These are phyloP conservation scores for Podospora fimiseda DNA, from an alignment of 495 filamentous ascomycete genomes.

Conservation along the genomic window DNA sequence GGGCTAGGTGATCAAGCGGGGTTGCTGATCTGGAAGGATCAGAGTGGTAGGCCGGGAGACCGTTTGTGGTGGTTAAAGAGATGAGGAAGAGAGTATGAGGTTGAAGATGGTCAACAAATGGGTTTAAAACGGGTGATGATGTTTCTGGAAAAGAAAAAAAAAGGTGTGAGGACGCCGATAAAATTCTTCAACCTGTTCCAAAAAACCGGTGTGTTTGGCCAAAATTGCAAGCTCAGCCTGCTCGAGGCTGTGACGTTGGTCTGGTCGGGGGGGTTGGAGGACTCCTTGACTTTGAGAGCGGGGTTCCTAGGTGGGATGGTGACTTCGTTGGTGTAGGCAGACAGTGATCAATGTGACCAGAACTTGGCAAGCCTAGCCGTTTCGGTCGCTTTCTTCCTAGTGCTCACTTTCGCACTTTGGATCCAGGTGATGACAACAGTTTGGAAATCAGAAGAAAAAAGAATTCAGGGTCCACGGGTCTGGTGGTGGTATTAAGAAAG, in stretches of 20 bases:
- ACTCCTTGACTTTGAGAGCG: conserved; percentile 1
- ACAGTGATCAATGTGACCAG: conserved; percentile 13
- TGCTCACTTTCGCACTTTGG: background rate
- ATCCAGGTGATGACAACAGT: background rate
- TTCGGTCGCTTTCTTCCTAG: background rate
- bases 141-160: no score
- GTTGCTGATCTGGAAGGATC: conserved; percentile 2
- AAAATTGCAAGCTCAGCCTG: conserved; percentile 5
- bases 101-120: background rate
- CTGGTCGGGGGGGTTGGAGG: conserved; percentile 5
- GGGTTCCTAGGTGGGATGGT: background rate
- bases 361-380: conserved; percentile 15
- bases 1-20: conserved; percentile 7
- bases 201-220: background rate
- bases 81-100: no score
- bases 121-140: background rate
- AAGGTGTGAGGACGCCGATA: no score
- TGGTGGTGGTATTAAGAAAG: background rate
- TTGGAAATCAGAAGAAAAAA: no score
- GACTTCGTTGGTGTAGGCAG: conserved; percentile 12
- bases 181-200: no score
- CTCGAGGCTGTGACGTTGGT: conserved; percentile 16
- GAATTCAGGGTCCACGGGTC: no score
- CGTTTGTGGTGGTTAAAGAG: background rate
- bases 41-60: background rate